Conservation (phyloP, 768 basidiomycete genomes). For the Boletellus emodensis region DNA sequence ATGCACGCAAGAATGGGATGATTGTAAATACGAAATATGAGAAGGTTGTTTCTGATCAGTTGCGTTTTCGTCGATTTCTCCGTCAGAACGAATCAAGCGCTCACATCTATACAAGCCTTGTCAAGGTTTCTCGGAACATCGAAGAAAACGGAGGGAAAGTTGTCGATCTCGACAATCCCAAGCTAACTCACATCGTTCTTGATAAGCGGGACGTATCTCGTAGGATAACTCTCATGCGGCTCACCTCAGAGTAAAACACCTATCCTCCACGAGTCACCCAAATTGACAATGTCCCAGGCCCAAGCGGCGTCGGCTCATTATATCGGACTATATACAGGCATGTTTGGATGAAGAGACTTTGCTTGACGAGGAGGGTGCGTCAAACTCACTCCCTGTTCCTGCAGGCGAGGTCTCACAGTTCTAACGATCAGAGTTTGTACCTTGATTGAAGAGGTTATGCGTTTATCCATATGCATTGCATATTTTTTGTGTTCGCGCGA, state of each 20-base stretch:
- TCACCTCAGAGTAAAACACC: conserved; percentile 61
- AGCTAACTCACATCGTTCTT: conserved; percentile 81
- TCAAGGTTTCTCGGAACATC: conserved; percentile 48
- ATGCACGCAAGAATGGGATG: conserved; percentile 67
- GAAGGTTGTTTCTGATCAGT: conserved; percentile 49
- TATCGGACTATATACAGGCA: conserved; percentile 72
- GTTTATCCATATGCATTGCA: neutral
- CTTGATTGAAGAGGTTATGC: conserved; percentile 9
- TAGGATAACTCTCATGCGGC: conserved; percentile 63
- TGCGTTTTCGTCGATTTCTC: conserved; percentile 27
- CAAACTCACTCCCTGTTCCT: neutral
- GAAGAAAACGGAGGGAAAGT: conserved; percentile 69
- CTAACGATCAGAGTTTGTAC: conserved; percentile 21
- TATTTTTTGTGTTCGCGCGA: too few species aligned
- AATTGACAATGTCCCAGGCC: conserved; percentile 47
- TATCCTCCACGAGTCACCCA: neutral
- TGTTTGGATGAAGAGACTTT: conserved; percentile 82
- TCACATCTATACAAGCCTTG: conserved; percentile 44
- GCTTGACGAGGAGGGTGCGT: conserved; percentile 73
- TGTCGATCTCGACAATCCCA: conserved; percentile 65
- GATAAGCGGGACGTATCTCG: conserved; percentile 80
- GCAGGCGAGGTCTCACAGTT: conserved; percentile 1
- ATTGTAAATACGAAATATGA: conserved; percentile 49
- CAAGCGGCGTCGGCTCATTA: conserved; percentile 72
- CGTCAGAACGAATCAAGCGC: neutral